Evolutionary conservation across 805 yeast genomes (phyloP).

Genomic region (Wickerhamomyces chambardii): DNA sequence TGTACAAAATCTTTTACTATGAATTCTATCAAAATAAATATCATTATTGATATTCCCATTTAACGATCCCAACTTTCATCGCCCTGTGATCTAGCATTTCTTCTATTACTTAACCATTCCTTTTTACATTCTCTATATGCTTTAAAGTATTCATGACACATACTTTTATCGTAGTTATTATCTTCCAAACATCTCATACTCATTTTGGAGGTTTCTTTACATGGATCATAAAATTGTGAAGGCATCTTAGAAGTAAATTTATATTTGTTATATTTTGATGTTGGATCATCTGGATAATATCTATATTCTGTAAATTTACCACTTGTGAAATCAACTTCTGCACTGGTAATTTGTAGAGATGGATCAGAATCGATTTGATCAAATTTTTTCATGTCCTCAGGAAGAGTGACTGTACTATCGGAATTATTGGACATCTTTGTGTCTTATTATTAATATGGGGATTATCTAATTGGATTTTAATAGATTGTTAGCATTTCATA

Average conservation of each 20-base stretch:
- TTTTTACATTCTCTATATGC: slow-evolving; percentile 91
- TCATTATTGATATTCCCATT: not conserved
- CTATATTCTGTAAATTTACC: too few relatives aligned
- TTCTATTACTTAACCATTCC: slow-evolving; percentile 47
- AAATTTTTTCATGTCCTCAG: too few relatives aligned
- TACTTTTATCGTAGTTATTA: slow-evolving; percentile 60
- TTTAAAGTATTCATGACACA: slow-evolving; percentile 75
- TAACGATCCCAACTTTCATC: slow-evolving; percentile 13
- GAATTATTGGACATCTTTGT: too few relatives aligned
- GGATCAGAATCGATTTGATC: too few relatives aligned
- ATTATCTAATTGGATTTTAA: too few relatives aligned
- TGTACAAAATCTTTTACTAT: not conserved
- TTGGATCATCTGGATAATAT: slow-evolving; percentile 86
- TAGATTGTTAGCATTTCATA: too few relatives aligned
- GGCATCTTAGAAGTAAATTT: slow-evolving; percentile 70
- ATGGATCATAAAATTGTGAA: slow-evolving; percentile 86
- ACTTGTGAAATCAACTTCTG: too few relatives aligned
- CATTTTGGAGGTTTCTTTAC: slow-evolving; percentile 83
- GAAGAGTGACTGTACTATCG: too few relatives aligned
- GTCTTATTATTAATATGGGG: too few relatives aligned
- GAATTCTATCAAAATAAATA: not conserved
- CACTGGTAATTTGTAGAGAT: too few relatives aligned
- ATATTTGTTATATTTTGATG: slow-evolving; percentile 56
- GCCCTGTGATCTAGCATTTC: slow-evolving; percentile 19
- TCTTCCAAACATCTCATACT: slow-evolving; percentile 76